Conservation (phyloP, 2,329 filamentous ascomycete species). For the Bipolaris victoriae region DNA sequence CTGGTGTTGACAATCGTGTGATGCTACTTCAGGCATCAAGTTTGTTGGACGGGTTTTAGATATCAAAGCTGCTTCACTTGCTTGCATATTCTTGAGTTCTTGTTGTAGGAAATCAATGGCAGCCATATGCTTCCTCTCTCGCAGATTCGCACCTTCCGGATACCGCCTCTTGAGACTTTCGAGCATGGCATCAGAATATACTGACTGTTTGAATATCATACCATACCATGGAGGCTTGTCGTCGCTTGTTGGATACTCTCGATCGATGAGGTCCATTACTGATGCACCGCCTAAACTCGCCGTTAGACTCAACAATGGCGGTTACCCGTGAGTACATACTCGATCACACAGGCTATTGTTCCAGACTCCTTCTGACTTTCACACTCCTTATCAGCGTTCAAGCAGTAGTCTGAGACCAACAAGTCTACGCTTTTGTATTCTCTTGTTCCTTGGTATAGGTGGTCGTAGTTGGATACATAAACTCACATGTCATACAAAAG, state of each 20-base stretch:
- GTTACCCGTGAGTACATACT: background rate
- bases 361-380: background rate
- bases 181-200: slow-evolving; percentile 34
- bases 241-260: slow-evolving; percentile 27
- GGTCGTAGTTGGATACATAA: background rate
- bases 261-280: slow-evolving; percentile 24
- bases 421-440: background rate
- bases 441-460: background rate
- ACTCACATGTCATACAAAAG: background rate
- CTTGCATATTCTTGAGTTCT: slow-evolving; percentile 31
- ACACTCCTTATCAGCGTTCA: background rate
- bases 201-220: slow-evolving; percentile 27
- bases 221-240: slow-evolving; percentile 35
- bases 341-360: background rate
- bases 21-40: background rate
- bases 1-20: background rate
- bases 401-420: background rate
- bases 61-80: background rate
- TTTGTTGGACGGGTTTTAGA: background rate
- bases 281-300: background rate
- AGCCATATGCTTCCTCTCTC: slow-evolving; percentile 38
- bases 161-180: slow-evolving; percentile 31
- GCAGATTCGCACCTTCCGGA: slow-evolving; percentile 25
- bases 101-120: slow-evolving; percentile 33
- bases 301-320: background rate